Evolutionary conservation across 2,329 filamentous ascomycete species (phyloP), one percentile per base, ranked within the genome.

Genomic region (Paecilomyces niveus): DNA sequence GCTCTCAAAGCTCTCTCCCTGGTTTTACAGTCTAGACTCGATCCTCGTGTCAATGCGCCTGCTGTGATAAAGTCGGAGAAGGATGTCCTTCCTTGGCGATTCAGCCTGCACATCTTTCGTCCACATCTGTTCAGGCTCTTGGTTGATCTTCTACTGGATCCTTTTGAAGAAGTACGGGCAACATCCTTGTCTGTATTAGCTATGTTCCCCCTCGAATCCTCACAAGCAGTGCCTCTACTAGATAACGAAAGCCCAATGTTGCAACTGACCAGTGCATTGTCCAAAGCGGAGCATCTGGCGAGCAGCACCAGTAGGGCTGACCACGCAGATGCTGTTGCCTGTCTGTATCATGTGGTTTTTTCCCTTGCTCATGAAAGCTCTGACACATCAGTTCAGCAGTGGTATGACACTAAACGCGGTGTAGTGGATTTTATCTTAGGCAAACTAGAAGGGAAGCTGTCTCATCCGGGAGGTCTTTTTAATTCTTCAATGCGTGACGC

Each of bases 321-420:
- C 69, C 90, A 96, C 71, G 92, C 92, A 1, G 93, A 99, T 74
- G 93, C 93, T 9, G 87, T 94, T 54, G 93, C 92, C 33, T 86
- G 90, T 56, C 80, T 88, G 2, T 89, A 88, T 61, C 85, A 89
- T 49, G 76, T 96, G 15, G 72, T 91, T 3, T 90, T 87, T 68
- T 78, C 78, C 49, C 84, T 86, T 70, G 77, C 83, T 13, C 68
- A 69, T 18, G 72, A 71, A 1, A 69, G 74, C n/a, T 56, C 64
- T 0, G 29, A 58, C n/a, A 54, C 55, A 24, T 33, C 21, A 15
- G 51, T 54, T 8, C 54, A 45, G 8, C 45, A 54, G 1, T 75
- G 72, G 71, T 74, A 69, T 68, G 56, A 64, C 50, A 74, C 67
- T 0, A 77, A 75, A 56, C 57, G 82, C 3, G 69, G 67, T 0